phyloP scores from a whole-genome alignment of 83 land plant genomes.

The Thuja plicata region DNA sequence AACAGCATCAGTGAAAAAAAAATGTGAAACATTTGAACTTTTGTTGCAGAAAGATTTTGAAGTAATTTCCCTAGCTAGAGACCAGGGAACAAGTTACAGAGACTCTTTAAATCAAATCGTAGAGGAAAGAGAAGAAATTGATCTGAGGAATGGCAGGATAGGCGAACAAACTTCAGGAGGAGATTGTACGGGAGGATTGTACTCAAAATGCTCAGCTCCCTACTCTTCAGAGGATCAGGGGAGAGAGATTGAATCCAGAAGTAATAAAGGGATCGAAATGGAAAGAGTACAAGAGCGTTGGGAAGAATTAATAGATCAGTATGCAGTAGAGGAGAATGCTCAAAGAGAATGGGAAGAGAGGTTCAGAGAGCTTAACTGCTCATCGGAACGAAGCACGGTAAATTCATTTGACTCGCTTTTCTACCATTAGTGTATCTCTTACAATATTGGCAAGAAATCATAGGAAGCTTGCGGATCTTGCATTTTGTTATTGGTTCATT shows the following conservation, averaged over 20 bases:
- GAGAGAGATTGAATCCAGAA: slow-evolving; percentile 5
- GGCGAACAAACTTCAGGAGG: slow-evolving; percentile 11
- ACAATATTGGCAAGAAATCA: background rate
- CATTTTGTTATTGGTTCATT: background rate
- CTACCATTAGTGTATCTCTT: background rate
- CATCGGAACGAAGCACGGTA: slow-evolving; percentile 5
- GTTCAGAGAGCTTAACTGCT: slow-evolving; percentile 24
- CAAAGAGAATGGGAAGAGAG: slow-evolving; percentile 74
- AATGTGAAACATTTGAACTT: background rate
- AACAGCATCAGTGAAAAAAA: background rate
- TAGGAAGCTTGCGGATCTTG: background rate
- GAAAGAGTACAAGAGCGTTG: slow-evolving; percentile 43
- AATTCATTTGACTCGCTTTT: background rate
- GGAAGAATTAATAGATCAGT: slow-evolving; percentile 43
- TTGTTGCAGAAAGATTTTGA: background rate
- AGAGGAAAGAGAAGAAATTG: background rate
- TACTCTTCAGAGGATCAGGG: slow-evolving; percentile 14
- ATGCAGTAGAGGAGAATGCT: slow-evolving; percentile 54
- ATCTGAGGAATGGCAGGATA: background rate
- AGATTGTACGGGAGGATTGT: background rate
- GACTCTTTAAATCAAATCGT: background rate
- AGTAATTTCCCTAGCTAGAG: background rate
- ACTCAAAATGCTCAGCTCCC: slow-evolving; percentile 5
- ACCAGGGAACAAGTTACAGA: background rate
- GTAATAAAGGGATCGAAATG: slow-evolving; percentile 40